Percentiles rank a stretch among this genome's conserved stretches.
Conservation (phyloP, 2,329 filamentous ascomycete genomes). For the Aspergillus piperis region DNA sequence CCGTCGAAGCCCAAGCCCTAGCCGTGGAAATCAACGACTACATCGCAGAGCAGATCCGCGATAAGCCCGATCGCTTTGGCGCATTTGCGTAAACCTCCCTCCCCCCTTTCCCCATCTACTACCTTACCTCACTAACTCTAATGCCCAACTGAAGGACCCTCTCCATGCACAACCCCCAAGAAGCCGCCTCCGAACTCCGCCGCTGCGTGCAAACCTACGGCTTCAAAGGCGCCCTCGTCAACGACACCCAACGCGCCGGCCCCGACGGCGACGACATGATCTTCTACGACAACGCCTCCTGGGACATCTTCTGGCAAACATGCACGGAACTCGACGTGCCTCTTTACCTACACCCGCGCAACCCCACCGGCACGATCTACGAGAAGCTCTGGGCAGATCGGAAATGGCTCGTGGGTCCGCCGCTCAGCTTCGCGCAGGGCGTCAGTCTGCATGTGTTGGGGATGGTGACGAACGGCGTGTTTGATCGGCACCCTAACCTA, state of each 20-base stretch:
- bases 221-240: constrained; percentile 65
- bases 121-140: background rate
- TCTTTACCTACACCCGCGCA: constrained; percentile 64
- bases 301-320: constrained; percentile 61
- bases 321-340: constrained; percentile 63
- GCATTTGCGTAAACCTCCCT: constrained; percentile 43
- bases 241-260: constrained; percentile 62
- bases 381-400: constrained; percentile 62
- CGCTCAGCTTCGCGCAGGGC: constrained; percentile 60
- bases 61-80: constrained; percentile 45
- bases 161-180: constrained; percentile 44
- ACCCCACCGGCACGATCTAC: constrained; percentile 58
- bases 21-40: constrained; percentile 53
- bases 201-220: constrained; percentile 58
- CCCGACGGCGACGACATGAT: constrained; percentile 61
- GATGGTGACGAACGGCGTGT: constrained; percentile 54
- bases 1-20: constrained; percentile 46
- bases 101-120: background rate
- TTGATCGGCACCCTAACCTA: constrained; percentile 50
- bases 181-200: constrained; percentile 43
- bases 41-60: constrained; percentile 46
- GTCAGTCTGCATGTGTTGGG: constrained; percentile 60
- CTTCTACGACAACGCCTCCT: constrained; percentile 65
- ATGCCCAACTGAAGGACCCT: constrained; percentile 27
- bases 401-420: constrained; percentile 62